These are phyloP conservation scores for Chalara sp. DNA, from an alignment of 2,329 filamentous ascomycete genomes.

Conservation along the genomic window DNA sequence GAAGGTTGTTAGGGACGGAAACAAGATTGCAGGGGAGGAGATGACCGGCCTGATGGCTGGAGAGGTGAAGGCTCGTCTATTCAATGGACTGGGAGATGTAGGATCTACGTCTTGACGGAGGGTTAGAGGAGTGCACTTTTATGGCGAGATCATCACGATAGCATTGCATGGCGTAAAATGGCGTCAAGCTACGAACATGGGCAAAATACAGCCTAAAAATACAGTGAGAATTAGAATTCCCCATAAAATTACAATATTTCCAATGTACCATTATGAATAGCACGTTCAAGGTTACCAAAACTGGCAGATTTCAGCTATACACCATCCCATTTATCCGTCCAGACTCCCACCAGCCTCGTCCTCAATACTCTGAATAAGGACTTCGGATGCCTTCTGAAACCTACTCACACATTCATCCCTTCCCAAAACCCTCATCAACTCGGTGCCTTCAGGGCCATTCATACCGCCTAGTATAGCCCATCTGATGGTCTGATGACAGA, in stretches of 20 bases:
- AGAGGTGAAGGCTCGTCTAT: slow-evolving; percentile 44
- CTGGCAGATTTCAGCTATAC: no score
- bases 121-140: background rate
- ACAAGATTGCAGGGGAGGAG: slow-evolving; percentile 51
- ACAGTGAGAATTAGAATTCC: background rate
- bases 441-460: slow-evolving; percentile 45
- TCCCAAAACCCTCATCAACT: slow-evolving; percentile 49
- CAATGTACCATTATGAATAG: no score
- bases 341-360: background rate
- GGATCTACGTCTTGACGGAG: background rate
- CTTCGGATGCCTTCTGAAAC: slow-evolving; percentile 13
- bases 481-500: slow-evolving; percentile 48
- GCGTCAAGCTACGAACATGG: background rate
- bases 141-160: background rate
- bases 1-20: slow-evolving; percentile 48
- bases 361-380: slow-evolving; percentile 2
- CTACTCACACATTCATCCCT: slow-evolving; percentile 40
- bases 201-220: background rate
- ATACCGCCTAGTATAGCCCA: slow-evolving; percentile 46
- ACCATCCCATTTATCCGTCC: background rate
- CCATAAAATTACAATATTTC: no score
- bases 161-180: slow-evolving; percentile 4
- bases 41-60: slow-evolving; percentile 32
- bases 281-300: no score
- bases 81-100: slow-evolving; percentile 28